Percentiles rank a stretch among this genome's conserved stretches.
These are phyloP conservation scores for Hygrophorus pudorinus DNA, from an alignment of 768 basidiomycete genomes.

Conservation along the genomic window DNA sequence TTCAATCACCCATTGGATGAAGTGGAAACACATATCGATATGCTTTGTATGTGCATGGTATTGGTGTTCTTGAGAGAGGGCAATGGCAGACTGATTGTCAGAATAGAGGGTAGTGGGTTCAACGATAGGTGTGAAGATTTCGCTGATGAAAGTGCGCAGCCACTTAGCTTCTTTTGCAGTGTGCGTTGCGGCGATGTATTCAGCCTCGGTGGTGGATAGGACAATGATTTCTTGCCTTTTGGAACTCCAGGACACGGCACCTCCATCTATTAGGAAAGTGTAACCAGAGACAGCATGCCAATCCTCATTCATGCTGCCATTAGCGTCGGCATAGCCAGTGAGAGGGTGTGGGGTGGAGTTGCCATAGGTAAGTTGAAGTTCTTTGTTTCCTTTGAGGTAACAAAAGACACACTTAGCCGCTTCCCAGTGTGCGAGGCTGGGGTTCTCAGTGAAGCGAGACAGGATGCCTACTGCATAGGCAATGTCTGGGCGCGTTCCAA, in stretches of 20 bases:
- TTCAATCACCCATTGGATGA: conserved; percentile 16
- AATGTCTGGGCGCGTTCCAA: conserved; percentile 20
- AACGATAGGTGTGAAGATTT: conserved; percentile 8
- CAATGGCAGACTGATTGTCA: conserved; percentile 16
- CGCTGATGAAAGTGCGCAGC: conserved; percentile 15
- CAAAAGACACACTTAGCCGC: conserved; percentile 12
- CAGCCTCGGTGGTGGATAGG: conserved; percentile 11
- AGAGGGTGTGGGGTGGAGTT: too few species aligned
- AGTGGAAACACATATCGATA: conserved; percentile 24
- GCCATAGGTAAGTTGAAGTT: conserved; percentile 8
- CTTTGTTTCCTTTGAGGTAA: conserved; percentile 10
- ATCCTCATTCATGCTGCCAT: conserved; percentile 15
- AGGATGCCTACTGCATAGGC: conserved; percentile 14
- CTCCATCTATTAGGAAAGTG: conserved; percentile 19
- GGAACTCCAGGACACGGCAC: conserved; percentile 18
- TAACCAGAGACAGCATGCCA: conserved; percentile 21
- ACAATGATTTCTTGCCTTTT: conserved; percentile 15
- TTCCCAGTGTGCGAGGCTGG: conserved; percentile 16
- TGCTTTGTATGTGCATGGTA: conserved; percentile 24
- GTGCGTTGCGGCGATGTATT: conserved; percentile 13
- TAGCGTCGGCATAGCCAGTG: conserved; percentile 15
- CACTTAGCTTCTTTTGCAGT: conserved; percentile 16
- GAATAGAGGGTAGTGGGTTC: conserved; percentile 8
- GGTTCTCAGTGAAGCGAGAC: conserved; percentile 20
- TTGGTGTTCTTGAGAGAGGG: conserved; percentile 16